These are phyloP conservation scores for Penicillium hordei DNA, from an alignment of 2,329 filamentous ascomycete species.

Conservation along the genomic window DNA sequence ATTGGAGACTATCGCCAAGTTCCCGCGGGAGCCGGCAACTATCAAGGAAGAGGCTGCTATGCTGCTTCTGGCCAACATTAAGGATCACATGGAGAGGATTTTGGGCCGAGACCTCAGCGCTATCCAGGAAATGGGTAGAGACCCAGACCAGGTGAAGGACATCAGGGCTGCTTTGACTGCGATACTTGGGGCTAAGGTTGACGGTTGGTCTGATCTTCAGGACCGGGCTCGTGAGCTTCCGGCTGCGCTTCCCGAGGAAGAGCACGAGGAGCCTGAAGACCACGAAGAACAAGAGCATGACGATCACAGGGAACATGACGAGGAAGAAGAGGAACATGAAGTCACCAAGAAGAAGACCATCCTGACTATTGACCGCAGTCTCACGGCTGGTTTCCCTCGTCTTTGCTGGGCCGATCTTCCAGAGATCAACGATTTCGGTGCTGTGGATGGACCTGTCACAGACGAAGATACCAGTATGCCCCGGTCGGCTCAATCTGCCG, in stretches of 20 bases:
- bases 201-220: slow-evolving; percentile 46
- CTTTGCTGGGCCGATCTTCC: slow-evolving; percentile 47
- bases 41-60: slow-evolving; percentile 50
- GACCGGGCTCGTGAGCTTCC: slow-evolving; percentile 40
- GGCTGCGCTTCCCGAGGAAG: slow-evolving; percentile 37
- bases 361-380: slow-evolving; percentile 43
- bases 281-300: slow-evolving; percentile 21
- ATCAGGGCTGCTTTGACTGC: slow-evolving; percentile 46
- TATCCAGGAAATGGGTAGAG: slow-evolving; percentile 48
- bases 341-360: slow-evolving; percentile 43
- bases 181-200: slow-evolving; percentile 46
- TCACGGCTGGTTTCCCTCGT: slow-evolving; percentile 41
- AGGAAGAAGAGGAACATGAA: slow-evolving; percentile 22
- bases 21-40: slow-evolving; percentile 44
- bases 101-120: slow-evolving; percentile 45
- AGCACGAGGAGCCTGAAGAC: slow-evolving; percentile 9
- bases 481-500: slow-evolving; percentile 49
- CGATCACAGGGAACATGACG: slow-evolving; percentile 36
- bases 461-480: slow-evolving; percentile 50
- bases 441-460: slow-evolving; percentile 41
- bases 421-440: slow-evolving; percentile 44
- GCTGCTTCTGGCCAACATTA: slow-evolving; percentile 50
- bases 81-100: slow-evolving; percentile 50
- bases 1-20: slow-evolving; percentile 46
- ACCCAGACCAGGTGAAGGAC: slow-evolving; percentile 47